Evolutionary conservation across 2,329 filamentous ascomycete genomes (phyloP), one percentile per base, ranked within the genome.

Genomic region (Diaporthe longicolla): DNA sequence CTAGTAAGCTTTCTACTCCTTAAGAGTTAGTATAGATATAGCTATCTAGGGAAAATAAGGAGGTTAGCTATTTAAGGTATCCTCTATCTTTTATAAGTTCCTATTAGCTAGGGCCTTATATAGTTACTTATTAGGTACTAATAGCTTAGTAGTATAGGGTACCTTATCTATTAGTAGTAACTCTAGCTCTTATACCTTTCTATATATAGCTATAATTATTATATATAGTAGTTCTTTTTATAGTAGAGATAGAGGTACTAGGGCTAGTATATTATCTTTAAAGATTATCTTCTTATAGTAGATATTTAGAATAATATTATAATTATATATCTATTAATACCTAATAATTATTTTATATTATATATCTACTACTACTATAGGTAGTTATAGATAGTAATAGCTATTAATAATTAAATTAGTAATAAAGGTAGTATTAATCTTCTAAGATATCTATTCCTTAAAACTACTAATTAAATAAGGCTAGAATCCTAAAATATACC

Each of bases 341-440:
- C 3, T 37, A 66, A 66, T 35, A 37, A 66, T 66, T 32, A 66
- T 32, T 24, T 66, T 45, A 45, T 66, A 52, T 24, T 52, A 35
- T 37, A 66, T 66, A 66, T 66, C 9, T 66, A 66, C 8, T 50
- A 66, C 6, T 37, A 66, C 9, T 66, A 66, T 66, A 35, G 15
- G 17, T 52, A 66, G 2, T 2, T 52, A n/a, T n/a, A 29, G 10
- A 13, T 52, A 66, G 1, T n/a, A 13, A 0, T 21, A 13, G 4
- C 4, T 19, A 19, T 66, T 15, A 19, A 66, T 37, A n/a, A 66
- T 2, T 35, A 66, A 21, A 24, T 66, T 52, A 32, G 5, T 9
- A n/a, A 66, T n/a, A 37, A 66, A 15, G 1, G 11, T 15, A 17
- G 32, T 66, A 66, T 66, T 50, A 45, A 66, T 35, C 24, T 52